These are phyloP conservation scores for Clonostachys solani DNA, from an alignment of 2,329 filamentous ascomycete genomes.

Conservation along the genomic window DNA sequence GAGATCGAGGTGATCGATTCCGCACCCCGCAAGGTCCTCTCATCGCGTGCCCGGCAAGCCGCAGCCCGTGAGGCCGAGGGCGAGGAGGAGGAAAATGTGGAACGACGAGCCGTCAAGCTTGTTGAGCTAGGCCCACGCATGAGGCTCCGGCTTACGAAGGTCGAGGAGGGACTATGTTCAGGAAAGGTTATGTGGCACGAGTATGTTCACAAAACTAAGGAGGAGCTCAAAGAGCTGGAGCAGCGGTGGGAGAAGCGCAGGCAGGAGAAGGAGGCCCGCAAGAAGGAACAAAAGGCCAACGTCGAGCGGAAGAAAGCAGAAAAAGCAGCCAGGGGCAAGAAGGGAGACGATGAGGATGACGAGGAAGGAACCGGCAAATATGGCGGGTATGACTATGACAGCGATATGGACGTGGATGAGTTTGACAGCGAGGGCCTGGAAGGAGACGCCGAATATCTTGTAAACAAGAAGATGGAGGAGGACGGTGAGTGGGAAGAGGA, in stretches of 20 bases:
- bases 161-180: slow-evolving; percentile 87
- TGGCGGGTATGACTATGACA: slow-evolving; percentile 35
- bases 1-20: slow-evolving; percentile 82
- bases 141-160: slow-evolving; percentile 85
- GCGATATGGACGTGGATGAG: slow-evolving; percentile 39
- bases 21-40: slow-evolving; percentile 57
- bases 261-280: slow-evolving; percentile 77
- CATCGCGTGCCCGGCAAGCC: slow-evolving; percentile 42
- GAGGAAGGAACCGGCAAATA: slow-evolving; percentile 26
- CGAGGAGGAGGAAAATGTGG: slow-evolving; percentile 54
- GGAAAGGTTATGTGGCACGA: slow-evolving; percentile 98
- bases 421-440: slow-evolving; percentile 47
- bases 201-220: slow-evolving; percentile 78
- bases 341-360: slow-evolving; percentile 30
- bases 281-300: slow-evolving; percentile 82
- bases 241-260: slow-evolving; percentile 74
- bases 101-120: slow-evolving; percentile 85
- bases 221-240: slow-evolving; percentile 75
- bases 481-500: slow-evolving; percentile 50
- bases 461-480: slow-evolving; percentile 44
- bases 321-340: slow-evolving; percentile 33
- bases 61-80: slow-evolving; percentile 35
- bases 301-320: slow-evolving; percentile 74
- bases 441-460: slow-evolving; percentile 43
- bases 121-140: slow-evolving; percentile 90